A percentile compares a stretch with the other conserved stretches of the same genome.
Evolutionary conservation across 106 monocot species (phyloP).

Genomic region (Chionographis japonica): DNA sequence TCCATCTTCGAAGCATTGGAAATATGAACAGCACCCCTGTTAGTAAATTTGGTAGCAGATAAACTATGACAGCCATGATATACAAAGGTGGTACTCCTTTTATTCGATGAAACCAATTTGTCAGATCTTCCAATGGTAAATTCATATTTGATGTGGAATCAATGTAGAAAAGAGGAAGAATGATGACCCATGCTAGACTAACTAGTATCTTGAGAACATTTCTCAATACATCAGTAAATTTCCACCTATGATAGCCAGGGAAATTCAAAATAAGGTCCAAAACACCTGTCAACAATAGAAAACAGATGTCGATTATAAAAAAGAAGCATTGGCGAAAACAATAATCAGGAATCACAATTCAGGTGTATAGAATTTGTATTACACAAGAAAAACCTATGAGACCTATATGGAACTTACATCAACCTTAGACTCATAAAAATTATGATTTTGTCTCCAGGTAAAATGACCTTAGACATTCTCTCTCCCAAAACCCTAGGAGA

Average conservation of each 20-base stretch:
- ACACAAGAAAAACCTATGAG: no score
- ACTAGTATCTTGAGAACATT: slow-evolving; percentile 76
- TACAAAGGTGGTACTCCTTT: slow-evolving; percentile 87
- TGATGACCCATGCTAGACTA: slow-evolving; percentile 67
- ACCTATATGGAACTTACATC: no score
- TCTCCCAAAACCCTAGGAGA: no score
- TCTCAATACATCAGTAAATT: slow-evolving; percentile 72
- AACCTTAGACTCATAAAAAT: no score
- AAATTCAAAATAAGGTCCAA: slow-evolving; percentile 91
- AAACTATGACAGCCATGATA: slow-evolving; percentile 69
- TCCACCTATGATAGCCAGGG: slow-evolving; percentile 89
- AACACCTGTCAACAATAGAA: slow-evolving; percentile 45
- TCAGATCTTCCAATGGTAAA: slow-evolving; percentile 42
- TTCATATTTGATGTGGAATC: slow-evolving; percentile 31
- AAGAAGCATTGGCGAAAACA: background rate
- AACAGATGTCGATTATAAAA: background rate
- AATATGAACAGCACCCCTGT: slow-evolving; percentile 69
- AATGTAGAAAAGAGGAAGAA: slow-evolving; percentile 75
- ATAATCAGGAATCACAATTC: background rate
- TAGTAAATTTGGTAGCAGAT: slow-evolving; percentile 82
- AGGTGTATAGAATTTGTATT: no score
- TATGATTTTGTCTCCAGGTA: no score
- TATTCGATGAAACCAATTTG: slow-evolving; percentile 56
- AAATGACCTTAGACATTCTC: no score
- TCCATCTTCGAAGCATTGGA: slow-evolving; percentile 85